Base-by-base conservation (phyloP, 768 basidiomycete genomes). In the Leucogyrophana mollusca region DNA sequence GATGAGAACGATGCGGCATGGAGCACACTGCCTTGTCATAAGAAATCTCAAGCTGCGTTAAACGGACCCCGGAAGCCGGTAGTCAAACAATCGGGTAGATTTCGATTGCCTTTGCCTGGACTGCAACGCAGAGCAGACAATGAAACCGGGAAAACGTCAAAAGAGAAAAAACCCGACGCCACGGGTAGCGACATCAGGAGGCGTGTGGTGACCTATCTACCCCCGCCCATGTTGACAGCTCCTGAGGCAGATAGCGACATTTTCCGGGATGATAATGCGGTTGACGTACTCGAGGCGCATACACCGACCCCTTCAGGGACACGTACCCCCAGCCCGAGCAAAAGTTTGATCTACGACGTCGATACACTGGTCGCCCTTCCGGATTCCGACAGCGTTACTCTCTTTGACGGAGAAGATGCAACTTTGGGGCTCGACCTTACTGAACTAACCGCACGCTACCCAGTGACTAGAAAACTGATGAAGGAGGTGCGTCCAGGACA, bases 151-250 rank as follows among this genome's bases (percentile, higher is more conserved):
- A 16, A 32, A 52, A 2, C 40, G 33, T 8, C 43, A 54, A 6
- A 25, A 35, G n/a, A 25, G 42, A 17, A 39, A 33, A 32, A 24
- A n/a, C 4, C 22, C 9, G 34, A 4, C 2, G 32, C 32, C 27
- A 6, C 34, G 8, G 24, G 11, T 3, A 24, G 13, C 9, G 43
- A 43, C 8, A 44, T n/a, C 17, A 54, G 40, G 20, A 47, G 23
- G 16, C 62, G 62, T 3, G 55, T 66, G 7, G 57, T 66, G 35
- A 64, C 57, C 2, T 64, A 64, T 42, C 43, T 66, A 1, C 62
- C 62, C 1, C 62, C 62, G 4, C 62, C 59, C 6, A 58, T 37
- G 51, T 20, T 34, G 18, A 40, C 27, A 30, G 13, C 7, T 22
- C 37, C 23, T 18, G 38, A 47, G 2, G 34, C 9, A 9, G 46